Evolutionary conservation across 139 green algal species (phyloP), one percentile per base, ranked within the genome.

Genomic region (Tetraselmis striata): DNA sequence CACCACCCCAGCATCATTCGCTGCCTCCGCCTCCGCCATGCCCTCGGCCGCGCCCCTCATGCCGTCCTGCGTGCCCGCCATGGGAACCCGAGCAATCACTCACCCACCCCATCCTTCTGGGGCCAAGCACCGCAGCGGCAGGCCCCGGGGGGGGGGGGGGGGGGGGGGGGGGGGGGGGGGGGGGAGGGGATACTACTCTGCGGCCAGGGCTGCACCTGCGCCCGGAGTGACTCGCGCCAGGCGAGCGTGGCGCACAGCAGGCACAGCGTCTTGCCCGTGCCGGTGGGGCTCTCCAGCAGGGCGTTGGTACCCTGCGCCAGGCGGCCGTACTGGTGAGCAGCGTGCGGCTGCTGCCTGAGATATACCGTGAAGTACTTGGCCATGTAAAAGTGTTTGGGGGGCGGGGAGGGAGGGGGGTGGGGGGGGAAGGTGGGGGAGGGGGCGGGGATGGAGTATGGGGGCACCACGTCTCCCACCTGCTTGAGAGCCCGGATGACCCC

Each of bases 221-320:
- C 1, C 80, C 58, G 59, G 30, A 86, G 79, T 11, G 86, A 86
- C 80, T 94, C 80, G 1, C 90, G 86, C 96, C 96, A 99, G 0
- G 93, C 96, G 29, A 99, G 85, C 0, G 93, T 92, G 23, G 96
- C 94, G 86, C 96, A 99, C 75, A 99, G 92, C 87, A 99, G 91
- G 88, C 95, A 99, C 29, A 99, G 90, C 28, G 96, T 99, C 87
- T 99, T 99, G 32, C 96, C 96, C 0, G 96, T 99, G 28, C 96
- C 96, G 0, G 96, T 99, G 74, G 96, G 96, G 79, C 89, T 95
- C 87, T 99, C 96, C 77, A 99, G 88, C 84, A 99, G 88, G 1
- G 93, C 95, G 82, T 98, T 95, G 29, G 90, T 88, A 24, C 88
- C 88, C 91, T 95, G 87, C 79, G 27, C 29, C 59, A 82, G 32